Percentiles rank a stretch among this genome's conserved stretches.
phyloP scores from a whole-genome alignment of 2,329 filamentous ascomycete genomes.

The Pyrenochaeta sp. region DNA sequence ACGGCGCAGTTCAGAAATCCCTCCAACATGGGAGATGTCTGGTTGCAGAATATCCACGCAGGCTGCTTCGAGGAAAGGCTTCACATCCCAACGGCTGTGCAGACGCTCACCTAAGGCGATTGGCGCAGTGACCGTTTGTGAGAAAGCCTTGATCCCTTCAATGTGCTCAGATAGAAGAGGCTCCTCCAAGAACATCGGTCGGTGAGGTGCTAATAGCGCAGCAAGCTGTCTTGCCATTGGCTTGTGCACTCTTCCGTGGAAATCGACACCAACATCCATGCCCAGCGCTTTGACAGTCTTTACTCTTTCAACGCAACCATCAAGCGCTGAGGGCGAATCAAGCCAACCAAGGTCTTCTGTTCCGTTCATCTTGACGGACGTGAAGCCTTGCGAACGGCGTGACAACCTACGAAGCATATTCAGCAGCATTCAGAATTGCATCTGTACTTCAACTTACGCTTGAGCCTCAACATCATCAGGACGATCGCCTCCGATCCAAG shows the following conservation, averaged over 20 bases:
- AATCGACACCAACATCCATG: conserved; percentile 77
- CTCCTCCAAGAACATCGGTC: conserved; percentile 79
- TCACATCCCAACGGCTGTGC: conserved; percentile 76
- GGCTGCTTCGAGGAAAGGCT: conserved; percentile 71
- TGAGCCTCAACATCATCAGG: conserved; percentile 70
- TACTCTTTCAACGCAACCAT: conserved; percentile 70
- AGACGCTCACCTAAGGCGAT: conserved; percentile 77
- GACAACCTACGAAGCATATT: conserved; percentile 53
- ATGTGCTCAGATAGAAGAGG: conserved; percentile 74
- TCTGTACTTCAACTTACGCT: conserved; percentile 58
- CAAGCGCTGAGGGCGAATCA: conserved; percentile 71
- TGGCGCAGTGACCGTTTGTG: conserved; percentile 64
- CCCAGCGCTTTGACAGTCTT: conserved; percentile 73
- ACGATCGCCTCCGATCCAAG: conserved; percentile 79
- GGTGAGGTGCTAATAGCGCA: conserved; percentile 69
- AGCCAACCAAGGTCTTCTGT: conserved; percentile 80
- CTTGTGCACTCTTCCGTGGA: conserved; percentile 78
- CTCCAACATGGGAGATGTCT: conserved; percentile 74
- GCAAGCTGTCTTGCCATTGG: conserved; percentile 84
- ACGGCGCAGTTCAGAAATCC: conserved; percentile 73
- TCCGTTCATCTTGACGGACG: conserved; percentile 78
- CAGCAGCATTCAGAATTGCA: neutral
- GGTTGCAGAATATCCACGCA: conserved; percentile 77
- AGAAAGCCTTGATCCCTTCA: conserved; percentile 69
- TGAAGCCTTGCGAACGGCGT: conserved; percentile 68